A percentile compares a stretch with the other conserved stretches of the same genome.
Evolutionary conservation across 148 eudicot genomes (phyloP).

Genomic region (Camellia japonica): DNA sequence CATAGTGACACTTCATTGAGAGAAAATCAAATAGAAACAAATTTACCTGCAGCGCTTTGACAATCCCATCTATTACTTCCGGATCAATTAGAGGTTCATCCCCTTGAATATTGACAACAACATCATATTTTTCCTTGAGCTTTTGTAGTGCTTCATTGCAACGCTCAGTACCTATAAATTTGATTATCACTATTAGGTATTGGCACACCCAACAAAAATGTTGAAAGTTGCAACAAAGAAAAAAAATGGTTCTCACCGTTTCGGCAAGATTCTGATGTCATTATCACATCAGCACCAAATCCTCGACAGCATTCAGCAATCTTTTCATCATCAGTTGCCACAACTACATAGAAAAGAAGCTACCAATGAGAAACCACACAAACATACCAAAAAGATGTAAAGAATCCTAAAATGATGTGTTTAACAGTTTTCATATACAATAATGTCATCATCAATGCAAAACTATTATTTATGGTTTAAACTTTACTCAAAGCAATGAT

Average conservation of each 20-base stretch:
- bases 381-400: background rate
- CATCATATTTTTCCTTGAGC: conserved; percentile 78
- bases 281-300: conserved; percentile 95
- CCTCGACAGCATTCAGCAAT: conserved; percentile 90
- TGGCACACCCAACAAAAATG: background rate
- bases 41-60: conserved; percentile 81
- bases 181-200: conserved; percentile 1
- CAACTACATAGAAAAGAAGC: conserved; percentile 52
- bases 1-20: too few species aligned
- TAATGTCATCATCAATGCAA: background rate
- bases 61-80: conserved; percentile 93
- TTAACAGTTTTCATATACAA: background rate
- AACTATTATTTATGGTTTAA: background rate
- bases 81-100: conserved; percentile 97
- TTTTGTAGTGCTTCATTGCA: conserved; percentile 92
- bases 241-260: conserved; percentile 51
- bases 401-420: background rate
- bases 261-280: conserved; percentile 91
- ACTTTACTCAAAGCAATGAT: background rate
- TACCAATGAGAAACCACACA: background rate
- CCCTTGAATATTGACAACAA: conserved; percentile 97
- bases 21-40: background rate
- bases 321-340: conserved; percentile 96
- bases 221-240: conserved; percentile 5
- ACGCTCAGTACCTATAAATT: conserved; percentile 70